phyloP scores from a whole-genome alignment of 345 rosid species.

The Diplotaxis tenuifolia region DNA sequence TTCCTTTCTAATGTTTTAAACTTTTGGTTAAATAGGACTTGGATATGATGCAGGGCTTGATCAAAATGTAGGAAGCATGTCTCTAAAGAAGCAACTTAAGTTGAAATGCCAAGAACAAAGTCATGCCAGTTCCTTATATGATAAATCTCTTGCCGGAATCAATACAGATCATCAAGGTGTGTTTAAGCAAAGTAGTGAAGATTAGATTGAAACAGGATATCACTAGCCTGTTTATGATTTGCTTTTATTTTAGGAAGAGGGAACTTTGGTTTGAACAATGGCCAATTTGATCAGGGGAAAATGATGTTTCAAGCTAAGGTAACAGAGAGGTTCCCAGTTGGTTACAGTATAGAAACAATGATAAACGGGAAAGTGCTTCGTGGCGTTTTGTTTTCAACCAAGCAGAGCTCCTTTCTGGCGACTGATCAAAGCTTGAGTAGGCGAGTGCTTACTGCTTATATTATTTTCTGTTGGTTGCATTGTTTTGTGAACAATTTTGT shows the following conservation, averaged over 20 bases:
- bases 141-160: slow-evolving; percentile 52
- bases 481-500: slow-evolving; percentile 6
- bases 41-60: slow-evolving; percentile 48
- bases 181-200: slow-evolving; percentile 35
- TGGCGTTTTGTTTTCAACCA: slow-evolving; percentile 78
- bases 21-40: slow-evolving; percentile 49
- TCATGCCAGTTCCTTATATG: slow-evolving; percentile 43
- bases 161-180: slow-evolving; percentile 46
- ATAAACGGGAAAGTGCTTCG: slow-evolving; percentile 86
- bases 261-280: slow-evolving; percentile 39
- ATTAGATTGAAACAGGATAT: neutral
- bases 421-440: slow-evolving; percentile 28
- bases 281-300: slow-evolving; percentile 57
- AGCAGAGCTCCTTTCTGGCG: slow-evolving; percentile 40
- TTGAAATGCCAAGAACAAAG: slow-evolving; percentile 84
- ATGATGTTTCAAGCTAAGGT: slow-evolving; percentile 78
- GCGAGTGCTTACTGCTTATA: slow-evolving; percentile 11
- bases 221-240: slow-evolving; percentile 4
- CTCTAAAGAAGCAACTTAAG: slow-evolving; percentile 89
- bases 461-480: slow-evolving; percentile 5
- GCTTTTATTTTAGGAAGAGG: slow-evolving; percentile 52
- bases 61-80: slow-evolving; percentile 61
- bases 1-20: slow-evolving; percentile 7
- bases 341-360: slow-evolving; percentile 77
- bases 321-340: slow-evolving; percentile 66